A percentile compares a stretch with the other conserved stretches of the same genome.
phyloP scores from a whole-genome alignment of 1,284 basidiomycete species.

The Blastosporella zonata region DNA sequence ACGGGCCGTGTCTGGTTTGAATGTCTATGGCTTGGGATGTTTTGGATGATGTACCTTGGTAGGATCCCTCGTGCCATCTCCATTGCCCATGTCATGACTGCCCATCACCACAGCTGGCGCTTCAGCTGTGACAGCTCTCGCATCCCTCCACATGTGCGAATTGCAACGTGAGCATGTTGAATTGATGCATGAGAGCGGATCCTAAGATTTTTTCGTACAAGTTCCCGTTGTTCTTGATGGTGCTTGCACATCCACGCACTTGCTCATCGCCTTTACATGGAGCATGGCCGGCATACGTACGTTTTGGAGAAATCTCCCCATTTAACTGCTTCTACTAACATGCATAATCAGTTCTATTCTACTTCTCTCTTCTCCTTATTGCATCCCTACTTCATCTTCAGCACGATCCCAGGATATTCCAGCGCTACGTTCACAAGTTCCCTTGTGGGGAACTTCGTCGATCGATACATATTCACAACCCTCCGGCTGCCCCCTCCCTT shows the following conservation, averaged over 20 bases:
- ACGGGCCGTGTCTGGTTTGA: constrained; percentile 72
- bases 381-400: constrained; percentile 30
- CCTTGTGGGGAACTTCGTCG: constrained; percentile 30
- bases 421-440: constrained; percentile 46
- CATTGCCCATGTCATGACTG: not conserved
- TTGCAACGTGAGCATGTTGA: constrained; percentile 12
- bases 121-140: constrained; percentile 39
- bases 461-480: constrained; percentile 21
- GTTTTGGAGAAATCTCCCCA: constrained; percentile 25
- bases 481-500: constrained; percentile 30
- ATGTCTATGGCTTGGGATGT: constrained; percentile 55
- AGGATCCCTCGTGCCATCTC: constrained; percentile 23
- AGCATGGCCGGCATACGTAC: constrained; percentile 50
- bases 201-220: constrained; percentile 16
- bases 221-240: constrained; percentile 19
- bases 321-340: constrained; percentile 4
- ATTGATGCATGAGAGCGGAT: not conserved
- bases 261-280: constrained; percentile 68
- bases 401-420: constrained; percentile 51
- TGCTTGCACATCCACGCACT: constrained; percentile 53
- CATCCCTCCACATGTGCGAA: constrained; percentile 35
- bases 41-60: constrained; percentile 63
- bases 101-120: constrained; percentile 40
- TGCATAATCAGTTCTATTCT: constrained; percentile 32
- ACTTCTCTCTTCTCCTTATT: constrained; percentile 32